These are phyloP conservation scores for Metarhizium humberi DNA, from an alignment of 2,329 filamentous ascomycete genomes.

Conservation along the genomic window DNA sequence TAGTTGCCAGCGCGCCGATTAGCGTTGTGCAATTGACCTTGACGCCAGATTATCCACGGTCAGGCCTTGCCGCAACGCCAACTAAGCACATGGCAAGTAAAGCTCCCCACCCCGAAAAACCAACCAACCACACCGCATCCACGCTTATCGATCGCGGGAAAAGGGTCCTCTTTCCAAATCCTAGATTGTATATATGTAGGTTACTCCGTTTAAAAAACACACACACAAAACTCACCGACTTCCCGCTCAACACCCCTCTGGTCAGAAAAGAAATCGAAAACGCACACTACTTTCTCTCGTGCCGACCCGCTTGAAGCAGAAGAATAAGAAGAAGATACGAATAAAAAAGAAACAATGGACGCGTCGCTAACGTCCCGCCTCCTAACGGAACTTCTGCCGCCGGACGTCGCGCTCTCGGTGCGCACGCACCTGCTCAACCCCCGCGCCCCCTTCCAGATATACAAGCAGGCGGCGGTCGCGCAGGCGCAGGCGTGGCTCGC, in stretches of 20 bases:
- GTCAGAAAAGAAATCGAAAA: too few relatives aligned
- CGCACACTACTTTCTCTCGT: too few relatives aligned
- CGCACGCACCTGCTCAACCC: slow-evolving; percentile 39
- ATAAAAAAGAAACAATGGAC: slow-evolving; percentile 15
- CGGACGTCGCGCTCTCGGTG: slow-evolving; percentile 33
- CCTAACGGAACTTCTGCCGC: slow-evolving; percentile 32
- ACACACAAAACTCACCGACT: not conserved
- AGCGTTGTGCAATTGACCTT: too few relatives aligned
- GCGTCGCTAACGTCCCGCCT: slow-evolving; percentile 21
- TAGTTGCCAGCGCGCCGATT: too few relatives aligned
- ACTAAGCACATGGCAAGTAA: too few relatives aligned
- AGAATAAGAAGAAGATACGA: not conserved
- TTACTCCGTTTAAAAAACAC: not conserved
- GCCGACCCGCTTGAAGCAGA: too few relatives aligned
- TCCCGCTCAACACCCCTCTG: too few relatives aligned
- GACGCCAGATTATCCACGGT: too few relatives aligned
- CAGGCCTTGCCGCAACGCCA: too few relatives aligned
- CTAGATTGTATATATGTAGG: too few relatives aligned
- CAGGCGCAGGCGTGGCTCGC: slow-evolving; percentile 19
- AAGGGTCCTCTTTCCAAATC: too few relatives aligned
- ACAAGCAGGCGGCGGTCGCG: slow-evolving; percentile 24
- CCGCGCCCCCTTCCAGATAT: slow-evolving; percentile 32
- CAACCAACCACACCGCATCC: not conserved
- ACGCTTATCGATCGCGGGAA: not conserved
- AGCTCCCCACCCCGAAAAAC: not conserved